phyloP scores from a whole-genome alignment of 2,329 filamentous ascomycete species.

The Cytospora mali region DNA sequence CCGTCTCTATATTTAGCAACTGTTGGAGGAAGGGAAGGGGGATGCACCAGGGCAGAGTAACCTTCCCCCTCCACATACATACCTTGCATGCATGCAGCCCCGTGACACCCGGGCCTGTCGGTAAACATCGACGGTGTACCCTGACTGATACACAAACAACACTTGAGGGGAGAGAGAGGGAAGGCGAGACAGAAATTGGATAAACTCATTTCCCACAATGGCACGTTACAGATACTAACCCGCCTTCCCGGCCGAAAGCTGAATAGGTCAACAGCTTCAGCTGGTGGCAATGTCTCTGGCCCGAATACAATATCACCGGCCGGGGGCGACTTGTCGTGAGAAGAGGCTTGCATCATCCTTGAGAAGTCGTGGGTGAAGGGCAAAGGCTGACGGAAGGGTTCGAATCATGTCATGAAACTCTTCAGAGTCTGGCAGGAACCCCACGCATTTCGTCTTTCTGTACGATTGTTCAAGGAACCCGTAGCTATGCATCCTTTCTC shows the following conservation, averaged over 20 bases:
- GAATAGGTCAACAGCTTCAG: not conserved
- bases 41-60: not conserved
- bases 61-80: too few relatives aligned
- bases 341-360: not conserved
- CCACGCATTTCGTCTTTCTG: not conserved
- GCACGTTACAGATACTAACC: not conserved
- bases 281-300: not conserved
- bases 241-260: not conserved
- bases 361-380: conserved; percentile 1
- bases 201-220: not conserved
- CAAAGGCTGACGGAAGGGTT: not conserved
- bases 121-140: not conserved
- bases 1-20: conserved; percentile 16
- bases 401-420: not conserved
- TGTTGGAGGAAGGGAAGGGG: not conserved
- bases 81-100: not conserved
- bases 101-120: not conserved
- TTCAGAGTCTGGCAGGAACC: not conserved
- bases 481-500: conserved; percentile 28
- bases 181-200: not conserved
- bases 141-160: not conserved
- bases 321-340: not conserved
- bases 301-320: not conserved
- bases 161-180: not conserved
- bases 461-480: not conserved